Conservation (phyloP, 1,284 basidiomycete genomes). For the Moesziomyces antarcticus region DNA sequence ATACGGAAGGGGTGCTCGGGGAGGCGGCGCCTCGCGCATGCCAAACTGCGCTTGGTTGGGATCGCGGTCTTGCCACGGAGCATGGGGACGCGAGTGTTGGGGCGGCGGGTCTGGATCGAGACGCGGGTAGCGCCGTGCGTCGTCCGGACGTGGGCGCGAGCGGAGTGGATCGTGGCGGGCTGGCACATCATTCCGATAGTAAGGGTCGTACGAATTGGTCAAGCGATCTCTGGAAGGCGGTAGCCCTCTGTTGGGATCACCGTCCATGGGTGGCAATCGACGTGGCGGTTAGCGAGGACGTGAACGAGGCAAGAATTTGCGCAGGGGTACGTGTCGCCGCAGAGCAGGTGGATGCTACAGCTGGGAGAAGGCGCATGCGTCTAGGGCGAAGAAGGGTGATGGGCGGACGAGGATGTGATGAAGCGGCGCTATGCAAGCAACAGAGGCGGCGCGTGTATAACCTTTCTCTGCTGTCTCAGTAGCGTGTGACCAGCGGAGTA, state of each 20-base stretch:
- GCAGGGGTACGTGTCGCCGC: not conserved
- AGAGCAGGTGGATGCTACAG: not conserved
- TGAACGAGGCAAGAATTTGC: too few relatives aligned
- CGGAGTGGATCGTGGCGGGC: constrained; percentile 16
- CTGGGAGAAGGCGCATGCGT: constrained; percentile 2
- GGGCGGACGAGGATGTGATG: not conserved
- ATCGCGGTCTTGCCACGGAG: constrained; percentile 20
- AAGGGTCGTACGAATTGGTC: constrained; percentile 11
- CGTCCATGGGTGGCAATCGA: constrained; percentile 19
- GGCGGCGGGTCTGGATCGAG: constrained; percentile 15
- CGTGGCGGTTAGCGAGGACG: too few relatives aligned
- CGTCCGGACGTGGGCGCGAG: constrained; percentile 17
- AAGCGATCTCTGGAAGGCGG: constrained; percentile 11
- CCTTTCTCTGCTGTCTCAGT: constrained; percentile 20
- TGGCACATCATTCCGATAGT: constrained; percentile 1
- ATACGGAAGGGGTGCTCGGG: constrained; percentile 3
- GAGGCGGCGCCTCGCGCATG: constrained; percentile 10
- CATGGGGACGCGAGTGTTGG: not conserved
- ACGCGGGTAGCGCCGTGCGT: constrained; percentile 15
- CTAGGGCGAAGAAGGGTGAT: not conserved
- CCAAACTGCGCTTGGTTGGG: not conserved
- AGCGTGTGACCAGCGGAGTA: constrained; percentile 2
- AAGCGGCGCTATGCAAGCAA: not conserved
- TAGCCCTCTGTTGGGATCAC: constrained; percentile 23
- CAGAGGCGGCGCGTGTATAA: constrained; percentile 33